A percentile compares a stretch with the other conserved stretches of the same genome.
phyloP scores from a whole-genome alignment of 2,329 filamentous ascomycete genomes.

The Aspergillus ochraceus region DNA sequence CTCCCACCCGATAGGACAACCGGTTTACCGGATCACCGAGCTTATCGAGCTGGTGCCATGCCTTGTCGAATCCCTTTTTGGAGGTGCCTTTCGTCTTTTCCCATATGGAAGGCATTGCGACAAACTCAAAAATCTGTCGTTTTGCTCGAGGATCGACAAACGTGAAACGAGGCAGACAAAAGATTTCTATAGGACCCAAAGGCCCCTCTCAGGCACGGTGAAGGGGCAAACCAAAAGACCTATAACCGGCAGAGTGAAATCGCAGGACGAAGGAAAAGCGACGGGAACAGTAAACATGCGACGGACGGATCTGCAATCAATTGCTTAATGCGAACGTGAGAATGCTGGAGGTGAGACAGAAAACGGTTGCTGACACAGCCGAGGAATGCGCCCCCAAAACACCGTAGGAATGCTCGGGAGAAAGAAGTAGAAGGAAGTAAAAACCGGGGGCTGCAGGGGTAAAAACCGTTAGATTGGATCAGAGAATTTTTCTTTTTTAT shows the following conservation, averaged over 20 bases:
- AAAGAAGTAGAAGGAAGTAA: neutral
- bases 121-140: neutral
- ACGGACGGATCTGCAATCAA: conserved; percentile 3
- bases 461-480: neutral
- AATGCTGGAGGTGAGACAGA: conserved; percentile 5
- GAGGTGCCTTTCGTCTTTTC: conserved; percentile 52
- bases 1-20: conserved; percentile 76
- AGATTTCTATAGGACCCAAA: conserved; percentile 3
- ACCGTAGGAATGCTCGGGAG: conserved; percentile 12
- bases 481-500: neutral
- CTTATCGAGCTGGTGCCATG: conserved; percentile 67
- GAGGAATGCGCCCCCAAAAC: conserved; percentile 17
- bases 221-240: neutral
- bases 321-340: conserved; percentile 15
- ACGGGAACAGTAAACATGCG: conserved; percentile 19
- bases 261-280: conserved; percentile 4
- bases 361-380: conserved; percentile 13
- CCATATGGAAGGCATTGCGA: conserved; percentile 55
- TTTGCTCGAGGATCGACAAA: neutral
- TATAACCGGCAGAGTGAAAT: conserved; percentile 10
- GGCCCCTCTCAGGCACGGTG: neutral
- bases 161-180: neutral
- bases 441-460: neutral
- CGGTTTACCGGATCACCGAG: conserved; percentile 75
- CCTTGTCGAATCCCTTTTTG: conserved; percentile 72